Evolutionary conservation across 2,329 filamentous ascomycete species (phyloP), one percentile per base, ranked within the genome.

Genomic region (Venturia effusa): DNA sequence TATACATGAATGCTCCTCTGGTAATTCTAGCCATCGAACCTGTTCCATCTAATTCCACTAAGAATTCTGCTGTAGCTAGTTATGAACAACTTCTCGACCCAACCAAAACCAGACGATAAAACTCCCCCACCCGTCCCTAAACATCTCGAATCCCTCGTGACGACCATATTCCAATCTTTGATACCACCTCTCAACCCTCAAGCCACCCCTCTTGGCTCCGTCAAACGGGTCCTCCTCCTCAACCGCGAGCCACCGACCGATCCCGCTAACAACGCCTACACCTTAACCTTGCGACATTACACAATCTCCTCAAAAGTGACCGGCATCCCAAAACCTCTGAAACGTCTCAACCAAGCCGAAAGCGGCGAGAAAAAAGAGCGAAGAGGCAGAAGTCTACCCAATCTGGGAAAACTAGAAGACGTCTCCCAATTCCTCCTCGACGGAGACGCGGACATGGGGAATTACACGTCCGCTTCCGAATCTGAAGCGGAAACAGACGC

Each of bases 121-220:
- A 76, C 83, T 37, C 83, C 81, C 19, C 83, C 85, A 27, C 85
- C 88, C 66, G 87, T 96, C n/a, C 92, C 93, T 5, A 95, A 91
- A 73, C 92, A 97, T 69, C 89, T 99, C 71, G 94, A 99, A 77
- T 88, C 89, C 30, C 86, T 99, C 39, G 87, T 92, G 2, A 97
- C 92, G 1, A 95, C 92, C 57, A 87, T 97, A 71, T 99, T 97
- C 77, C 93, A 97, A 75, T 96, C 91, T 8, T 84, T 99, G 41
- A 97, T 99, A 71, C 93, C 94, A 4, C 90, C 92, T 1, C 97
- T 99, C 75, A 94, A 94, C 70, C 94, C 94, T 0, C 91, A 96
- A 75, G 84, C 85, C 37, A 96, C 91, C 1, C 91, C 94, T 1
- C 83, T 99, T 41, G 88, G 90, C 70, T 92, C 91, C n/a, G 97